Base-by-base conservation (phyloP, 108 stramenopile species). In the Mayamaea pseudoterrestris region DNA sequence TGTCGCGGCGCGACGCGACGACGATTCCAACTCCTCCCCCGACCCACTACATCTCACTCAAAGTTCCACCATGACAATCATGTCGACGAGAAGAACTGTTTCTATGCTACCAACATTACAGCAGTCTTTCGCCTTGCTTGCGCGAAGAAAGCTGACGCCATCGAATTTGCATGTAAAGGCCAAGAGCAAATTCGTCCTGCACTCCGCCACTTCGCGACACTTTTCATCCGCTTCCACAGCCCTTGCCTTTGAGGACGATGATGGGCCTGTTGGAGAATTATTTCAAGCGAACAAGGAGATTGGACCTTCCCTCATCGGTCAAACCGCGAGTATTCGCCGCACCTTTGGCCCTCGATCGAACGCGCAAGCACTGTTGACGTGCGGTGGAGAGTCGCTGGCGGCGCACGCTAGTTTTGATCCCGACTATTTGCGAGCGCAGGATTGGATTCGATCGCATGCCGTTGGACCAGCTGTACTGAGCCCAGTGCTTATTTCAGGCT, bases 381-480 rank as follows among this genome's bases (percentile, higher is more conserved):
- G 63, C 28, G 73, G 73, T 25, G 71, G 73, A 13, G 45, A 42
- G 34, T 47, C 46, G 43, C 41, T 74, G 50, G 73, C 73, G 11
- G 55, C 37, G n/a, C 17, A 52, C 18, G 51, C 59, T 30, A 3
- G 17, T 23, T 73, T 73, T 35, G 73, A 74, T 55, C 73, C 68
- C 7, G 31, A 69, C 30, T 74, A 74, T 30, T 25, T 27, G 9
- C 66, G 63, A 23, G 67, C 67, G n/a, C 55, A 49, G 28, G 44
- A 55, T 12, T 74, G 67, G 67, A 74, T 74, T 42, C 63, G 64
- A 42, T 30, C 45, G 14, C 63, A 65, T 42, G 47, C 73, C 11
- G 59, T 74, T 2, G 73, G 73, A n/a, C 73, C 73, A 2, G 73
- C 73, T 13, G 73, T 68, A 11, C 39, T 74, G 28, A 53, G 46